Evolutionary conservation across 169 alveolate genomes (phyloP), one percentile per base, ranked within the genome.

Genomic region (Cryptosporidium andersoni): DNA sequence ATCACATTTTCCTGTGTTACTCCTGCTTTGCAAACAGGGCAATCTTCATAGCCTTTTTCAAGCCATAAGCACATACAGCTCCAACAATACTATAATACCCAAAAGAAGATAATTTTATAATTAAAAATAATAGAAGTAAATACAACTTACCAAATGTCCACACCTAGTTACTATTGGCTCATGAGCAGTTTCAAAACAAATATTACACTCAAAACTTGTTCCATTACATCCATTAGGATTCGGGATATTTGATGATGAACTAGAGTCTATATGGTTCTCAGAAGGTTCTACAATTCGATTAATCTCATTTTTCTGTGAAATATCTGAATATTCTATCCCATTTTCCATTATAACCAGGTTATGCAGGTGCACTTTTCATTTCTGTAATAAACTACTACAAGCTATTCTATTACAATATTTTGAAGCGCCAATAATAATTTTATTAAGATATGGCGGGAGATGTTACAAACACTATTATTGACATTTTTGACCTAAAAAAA

Each of bases 91-190:
- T 74, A 42, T 5, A 45, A 42, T 11, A 25, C 25, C 25, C 25
- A 25, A 25, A 25, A 25, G 3, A 8, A 14, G 42, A 42, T 37
- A 8, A 14, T 8, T 5, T 52, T 64, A 25, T 14, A 51, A 48
- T n/a, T 11, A 80, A 82, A 81, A 90, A 90, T 65, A 52, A 92
- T 3, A 6, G 55, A 0, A 25, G 12, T n/a, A 42, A 42, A 16
- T 5, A 60, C 3, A 74, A 74, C 85, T 74, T 74, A 74, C 85
- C 88, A 97, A 91, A 89, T 97, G 99, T 34, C 99, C 99, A 89
- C 99, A 97, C 48, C 94, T 91, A 9, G 99, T 96, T 16, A 97
- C 97, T 6, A 97, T 97, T 3, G 99, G 99, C 58, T 97, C 99
- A 51, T 93, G 91, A 25, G 98, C 99, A 42, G 95, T 94, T 55